phyloP scores from a whole-genome alignment of 2,329 filamentous ascomycete species.

The Endothia cerciana region DNA sequence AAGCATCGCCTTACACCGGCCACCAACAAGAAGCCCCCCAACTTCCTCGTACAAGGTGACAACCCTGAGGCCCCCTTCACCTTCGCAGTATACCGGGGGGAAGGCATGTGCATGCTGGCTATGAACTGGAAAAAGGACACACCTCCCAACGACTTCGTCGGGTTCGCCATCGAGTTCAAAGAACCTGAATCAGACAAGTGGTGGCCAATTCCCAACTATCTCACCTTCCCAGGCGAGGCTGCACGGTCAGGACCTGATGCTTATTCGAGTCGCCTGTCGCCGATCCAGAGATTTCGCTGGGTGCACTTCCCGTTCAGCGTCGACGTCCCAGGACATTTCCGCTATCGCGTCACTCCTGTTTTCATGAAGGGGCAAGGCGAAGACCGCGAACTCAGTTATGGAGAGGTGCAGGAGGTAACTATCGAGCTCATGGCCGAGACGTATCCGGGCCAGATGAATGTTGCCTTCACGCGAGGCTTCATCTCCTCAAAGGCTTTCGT shows the following conservation, averaged over 20 bases:
- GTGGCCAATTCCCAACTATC: conserved; percentile 30
- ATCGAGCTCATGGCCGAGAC: conserved; percentile 33
- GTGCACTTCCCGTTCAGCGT: conserved; percentile 31
- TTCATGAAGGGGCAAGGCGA: conserved; percentile 30
- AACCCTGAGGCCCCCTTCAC: conserved; percentile 31
- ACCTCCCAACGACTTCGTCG: conserved; percentile 32
- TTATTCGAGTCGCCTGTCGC: conserved; percentile 32
- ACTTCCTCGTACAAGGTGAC: conserved; percentile 30
- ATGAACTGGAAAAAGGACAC: conserved; percentile 32
- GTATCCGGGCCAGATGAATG: conserved; percentile 32
- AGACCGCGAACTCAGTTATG: conserved; percentile 29
- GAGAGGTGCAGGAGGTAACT: conserved; percentile 31
- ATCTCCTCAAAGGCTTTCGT: conserved; percentile 32
- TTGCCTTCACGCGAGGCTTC: conserved; percentile 33
- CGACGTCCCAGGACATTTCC: conserved; percentile 29
- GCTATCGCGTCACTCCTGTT: conserved; percentile 31
- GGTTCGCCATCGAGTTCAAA: conserved; percentile 32
- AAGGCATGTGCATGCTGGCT: conserved; percentile 32
- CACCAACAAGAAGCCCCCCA: conserved; percentile 29
- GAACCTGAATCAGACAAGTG: conserved; percentile 30
- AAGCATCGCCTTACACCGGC: conserved; percentile 27
- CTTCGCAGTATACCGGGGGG: conserved; percentile 30
- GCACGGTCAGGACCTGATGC: conserved; percentile 29
- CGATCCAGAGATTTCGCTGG: conserved; percentile 33
- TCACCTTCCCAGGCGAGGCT: conserved; percentile 29